Base-by-base conservation (phyloP, 208 protist genomes). In the Angomonas deanei region DNA sequence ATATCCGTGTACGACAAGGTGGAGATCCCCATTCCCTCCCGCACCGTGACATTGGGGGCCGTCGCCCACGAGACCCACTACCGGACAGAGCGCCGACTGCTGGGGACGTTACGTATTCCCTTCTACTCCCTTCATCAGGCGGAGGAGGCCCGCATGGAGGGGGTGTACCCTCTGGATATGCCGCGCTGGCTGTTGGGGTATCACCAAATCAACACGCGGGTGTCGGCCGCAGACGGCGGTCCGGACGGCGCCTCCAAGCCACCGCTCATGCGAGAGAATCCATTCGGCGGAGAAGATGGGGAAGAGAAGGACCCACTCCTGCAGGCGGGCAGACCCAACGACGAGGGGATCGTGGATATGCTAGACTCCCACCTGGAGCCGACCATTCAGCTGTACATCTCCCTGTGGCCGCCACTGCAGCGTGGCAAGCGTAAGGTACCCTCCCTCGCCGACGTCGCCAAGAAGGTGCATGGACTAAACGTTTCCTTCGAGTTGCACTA, bases 1-100 rank as follows among this genome's bases (percentile, higher is more conserved):
- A 62, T 93, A 47, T 77, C 83, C 15, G 26, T 93, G 23, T 93
- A 93, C 72, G 87, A 93, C 68, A 88, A 87, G 79, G 72, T 91
- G 11, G 78, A 91, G 54, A 82, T 91, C 28, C 69, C 69, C 54
- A 80, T 93, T 75, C 54, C 68, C 34, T 47, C 80, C 8, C 32
- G 74, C n/a, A 64, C 58, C 2, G 59, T 74, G 19, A 71, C 70
- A 26, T 54, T 71, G 0, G 87, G 81, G 17, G 79, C 78, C 0
- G 72, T 89, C 31, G 67, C 82, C 31, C 80, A 89, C 49, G 84
- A 91, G 65, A 91, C 78, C 26, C 87, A 93, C 75, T 91, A 91
- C 70, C 83, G 87, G 50, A 91, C 84, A 10, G 87, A 93, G 72
- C 78, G 87, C 1, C 81, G 87, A 27, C 65, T 93, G n/a, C 62